Evolutionary conservation across 305 asterid species (phyloP).

Genomic region (Fraxinus sp.): DNA sequence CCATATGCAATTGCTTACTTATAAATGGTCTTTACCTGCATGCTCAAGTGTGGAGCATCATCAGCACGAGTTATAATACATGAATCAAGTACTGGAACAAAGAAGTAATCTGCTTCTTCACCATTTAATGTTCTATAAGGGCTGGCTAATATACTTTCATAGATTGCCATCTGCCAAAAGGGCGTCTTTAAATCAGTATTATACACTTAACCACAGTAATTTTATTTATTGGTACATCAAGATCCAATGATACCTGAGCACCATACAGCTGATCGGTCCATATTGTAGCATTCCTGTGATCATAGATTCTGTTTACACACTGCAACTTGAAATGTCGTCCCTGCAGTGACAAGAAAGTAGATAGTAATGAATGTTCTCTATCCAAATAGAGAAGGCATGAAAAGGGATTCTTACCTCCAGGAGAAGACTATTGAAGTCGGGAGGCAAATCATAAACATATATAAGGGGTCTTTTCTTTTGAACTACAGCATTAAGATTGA

Average conservation of each 20-base stretch:
- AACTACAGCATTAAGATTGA: slow-evolving; percentile 56
- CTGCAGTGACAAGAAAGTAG: slow-evolving; percentile 33
- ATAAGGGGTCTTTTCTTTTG: slow-evolving; percentile 82
- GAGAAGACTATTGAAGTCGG: slow-evolving; percentile 84
- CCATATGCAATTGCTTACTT: not conserved
- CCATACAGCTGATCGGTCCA: slow-evolving; percentile 94
- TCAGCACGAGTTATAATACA: slow-evolving; percentile 92
- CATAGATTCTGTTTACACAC: slow-evolving; percentile 89
- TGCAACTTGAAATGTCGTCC: slow-evolving; percentile 84
- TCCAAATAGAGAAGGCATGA: not conserved
- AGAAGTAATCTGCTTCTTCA: slow-evolving; percentile 91
- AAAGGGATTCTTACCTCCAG: slow-evolving; percentile 56
- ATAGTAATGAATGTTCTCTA: not conserved
- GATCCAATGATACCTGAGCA: slow-evolving; percentile 64
- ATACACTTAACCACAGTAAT: not conserved
- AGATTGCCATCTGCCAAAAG: slow-evolving; percentile 70
- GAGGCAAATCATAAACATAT: slow-evolving; percentile 87
- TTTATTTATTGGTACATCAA: not conserved
- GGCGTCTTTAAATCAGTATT: slow-evolving; percentile 20
- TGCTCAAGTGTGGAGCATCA: slow-evolving; percentile 87
- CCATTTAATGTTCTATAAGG: slow-evolving; percentile 84
- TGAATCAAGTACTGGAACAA: slow-evolving; percentile 95
- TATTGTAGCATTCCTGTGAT: slow-evolving; percentile 68
- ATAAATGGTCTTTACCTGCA: slow-evolving; percentile 51
- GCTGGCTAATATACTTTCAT: slow-evolving; percentile 86